Conservation (phyloP, 495 filamentous ascomycete species). For the Hypoxylon fuscum region DNA sequence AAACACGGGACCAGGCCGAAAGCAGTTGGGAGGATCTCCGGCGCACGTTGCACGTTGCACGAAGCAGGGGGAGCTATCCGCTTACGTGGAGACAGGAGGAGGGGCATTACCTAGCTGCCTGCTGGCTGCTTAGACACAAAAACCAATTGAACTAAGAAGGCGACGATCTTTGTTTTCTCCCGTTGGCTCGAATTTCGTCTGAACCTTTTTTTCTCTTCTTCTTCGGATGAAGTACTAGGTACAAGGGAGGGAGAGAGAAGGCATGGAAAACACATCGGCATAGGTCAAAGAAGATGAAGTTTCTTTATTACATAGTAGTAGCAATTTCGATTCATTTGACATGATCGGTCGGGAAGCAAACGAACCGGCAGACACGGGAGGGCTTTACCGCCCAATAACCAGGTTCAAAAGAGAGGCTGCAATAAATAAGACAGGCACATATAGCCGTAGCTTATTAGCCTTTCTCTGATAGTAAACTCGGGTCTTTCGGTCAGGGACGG, state of each 20-base stretch:
- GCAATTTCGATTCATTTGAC: slow-evolving; percentile 31
- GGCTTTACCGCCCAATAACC: slow-evolving; percentile 25
- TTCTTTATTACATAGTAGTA: slow-evolving; percentile 10
- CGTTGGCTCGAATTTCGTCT: neutral
- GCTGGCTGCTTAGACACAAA: neutral
- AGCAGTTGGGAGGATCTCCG: slow-evolving; percentile 41
- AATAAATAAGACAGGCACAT: slow-evolving; percentile 38
- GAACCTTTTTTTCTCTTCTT: no score
- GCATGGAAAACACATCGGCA: neutral
- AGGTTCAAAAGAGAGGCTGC: slow-evolving; percentile 30
- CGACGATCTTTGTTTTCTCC: slow-evolving; percentile 8
- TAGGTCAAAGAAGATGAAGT: slow-evolving; percentile 4
- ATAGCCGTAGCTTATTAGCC: slow-evolving; percentile 24
- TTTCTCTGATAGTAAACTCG: slow-evolving; percentile 7
- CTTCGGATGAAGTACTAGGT: slow-evolving; percentile 1
- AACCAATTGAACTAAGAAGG: neutral
- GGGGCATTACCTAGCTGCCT: no score
- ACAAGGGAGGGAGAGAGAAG: slow-evolving; percentile 1
- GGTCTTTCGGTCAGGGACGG: slow-evolving; percentile 20
- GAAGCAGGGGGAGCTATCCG: slow-evolving; percentile 31
- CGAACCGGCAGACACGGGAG: slow-evolving; percentile 13
- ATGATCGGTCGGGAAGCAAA: slow-evolving; percentile 12
- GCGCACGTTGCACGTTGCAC: slow-evolving; percentile 28
- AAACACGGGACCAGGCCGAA: slow-evolving; percentile 20
- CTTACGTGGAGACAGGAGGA: slow-evolving; percentile 18